Evolutionary conservation across 106 monocot genomes (phyloP).

Genomic region (Dendrobium catenatum): DNA sequence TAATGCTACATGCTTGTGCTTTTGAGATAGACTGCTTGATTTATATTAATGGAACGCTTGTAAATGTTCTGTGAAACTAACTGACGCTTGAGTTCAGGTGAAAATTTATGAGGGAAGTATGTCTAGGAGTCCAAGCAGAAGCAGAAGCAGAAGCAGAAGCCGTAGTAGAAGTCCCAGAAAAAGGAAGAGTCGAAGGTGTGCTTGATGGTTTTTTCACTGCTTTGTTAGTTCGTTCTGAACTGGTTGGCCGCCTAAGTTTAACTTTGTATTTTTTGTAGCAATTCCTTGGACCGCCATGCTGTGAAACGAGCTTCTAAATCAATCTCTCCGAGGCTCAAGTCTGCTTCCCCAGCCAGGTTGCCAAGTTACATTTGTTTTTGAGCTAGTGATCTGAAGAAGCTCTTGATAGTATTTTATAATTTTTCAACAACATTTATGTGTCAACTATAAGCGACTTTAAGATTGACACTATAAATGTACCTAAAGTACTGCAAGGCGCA

Average conservation of each 20-base stretch:
- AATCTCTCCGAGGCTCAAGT: conserved; percentile 19
- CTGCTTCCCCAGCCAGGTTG: conserved; percentile 21
- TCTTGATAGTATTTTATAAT: not conserved
- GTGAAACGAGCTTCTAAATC: conserved; percentile 18
- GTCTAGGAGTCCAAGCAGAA: conserved; percentile 33
- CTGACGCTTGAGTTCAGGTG: conserved; percentile 14
- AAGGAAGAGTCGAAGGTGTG: conserved; percentile 22
- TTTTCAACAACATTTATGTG: not conserved
- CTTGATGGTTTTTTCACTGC: not conserved
- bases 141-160: conserved; percentile 25
- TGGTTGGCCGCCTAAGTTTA: not conserved
- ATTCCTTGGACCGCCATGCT: not conserved
- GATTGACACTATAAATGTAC: not conserved
- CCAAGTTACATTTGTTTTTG: conserved; percentile 9
- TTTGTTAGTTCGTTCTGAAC: not conserved
- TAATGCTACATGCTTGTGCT: not conserved
- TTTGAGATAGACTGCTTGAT: not conserved
- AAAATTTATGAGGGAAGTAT: conserved; percentile 24
- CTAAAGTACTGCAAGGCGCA: not conserved
- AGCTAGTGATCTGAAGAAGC: not conserved
- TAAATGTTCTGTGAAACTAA: not conserved
- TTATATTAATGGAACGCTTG: not conserved
- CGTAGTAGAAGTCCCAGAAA: conserved; percentile 27
- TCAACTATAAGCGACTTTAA: not conserved
- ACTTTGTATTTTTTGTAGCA: not conserved